Evolutionary conservation across 2,329 filamentous ascomycete genomes (phyloP), one percentile per base, ranked within the genome.

Genomic region (Penicillium sp.): DNA sequence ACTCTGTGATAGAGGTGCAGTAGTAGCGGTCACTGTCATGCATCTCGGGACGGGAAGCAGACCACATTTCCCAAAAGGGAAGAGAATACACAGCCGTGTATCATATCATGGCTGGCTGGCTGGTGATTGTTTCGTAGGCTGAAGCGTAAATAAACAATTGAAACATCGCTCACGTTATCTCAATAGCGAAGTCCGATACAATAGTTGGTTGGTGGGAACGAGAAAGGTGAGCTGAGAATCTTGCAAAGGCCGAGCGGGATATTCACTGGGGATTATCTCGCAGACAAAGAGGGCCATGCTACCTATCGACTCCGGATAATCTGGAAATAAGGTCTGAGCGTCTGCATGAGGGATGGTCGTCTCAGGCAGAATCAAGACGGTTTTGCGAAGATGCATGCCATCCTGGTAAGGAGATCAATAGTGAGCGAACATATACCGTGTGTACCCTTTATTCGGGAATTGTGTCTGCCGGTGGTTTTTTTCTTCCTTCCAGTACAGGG

Each of bases 321-420:
- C 22, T 54, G 15, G n/a, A 22, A 49, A 35, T 30, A 60, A 44
- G 61, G 59, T 28, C 61, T 61, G 57, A 64, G 61, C 64, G 38
- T 47, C 28, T 51, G 61, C 56, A 61, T 37, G 13, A 26, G 17
- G 8, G 30, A 42, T 50, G 54, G 38, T 59, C 53, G 42, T 53
- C 53, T 51, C 33, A 57, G 58, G 37, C 40, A 50, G 30, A 59
- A 50, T 37, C 7, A n/a, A 60, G 54, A 64, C 54, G 28, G 45
- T 62, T 62, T 47, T 7, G 61, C 56, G 15, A 8, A 53, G 28
- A 28, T 59, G 64, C 64, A 62, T 60, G 24, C n/a, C 28, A 62
- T 42, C 59, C 64, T 49, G 17, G 61, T 33, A 24, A 2, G 22
- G 22, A 17, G 30, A 15, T 57, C 50, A 53, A 64, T 64, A 58